phyloP scores from a whole-genome alignment of 352 stramenopile genomes.

The Pythium diclinum region DNA sequence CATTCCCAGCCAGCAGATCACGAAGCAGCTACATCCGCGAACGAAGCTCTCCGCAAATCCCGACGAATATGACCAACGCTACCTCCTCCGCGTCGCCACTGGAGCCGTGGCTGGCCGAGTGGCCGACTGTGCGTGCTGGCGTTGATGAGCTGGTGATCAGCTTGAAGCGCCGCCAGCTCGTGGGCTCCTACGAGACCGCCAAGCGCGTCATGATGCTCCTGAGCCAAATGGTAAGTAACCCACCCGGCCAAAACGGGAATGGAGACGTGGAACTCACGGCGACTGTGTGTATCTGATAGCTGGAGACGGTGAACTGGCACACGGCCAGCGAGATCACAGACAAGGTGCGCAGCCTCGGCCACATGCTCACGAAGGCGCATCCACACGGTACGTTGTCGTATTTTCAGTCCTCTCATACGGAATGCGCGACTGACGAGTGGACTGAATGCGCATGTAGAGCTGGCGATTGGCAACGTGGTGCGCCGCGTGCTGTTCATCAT shows the following conservation, averaged over 20 bases:
- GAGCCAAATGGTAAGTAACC: conserved; percentile 55
- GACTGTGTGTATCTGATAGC: conserved; percentile 26
- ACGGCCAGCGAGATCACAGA: conserved; percentile 82
- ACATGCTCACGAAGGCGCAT: conserved; percentile 82
- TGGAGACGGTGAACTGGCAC: conserved; percentile 76
- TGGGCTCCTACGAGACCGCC: conserved; percentile 77
- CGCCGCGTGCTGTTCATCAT: conserved; percentile 88
- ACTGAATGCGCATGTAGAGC: conserved; percentile 33
- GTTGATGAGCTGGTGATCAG: conserved; percentile 75
- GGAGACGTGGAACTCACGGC: not conserved
- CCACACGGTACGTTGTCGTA: conserved; percentile 41
- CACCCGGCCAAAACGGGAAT: not conserved
- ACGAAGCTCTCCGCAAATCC: not conserved
- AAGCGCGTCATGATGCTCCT: conserved; percentile 76
- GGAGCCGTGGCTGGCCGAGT: conserved; percentile 72
- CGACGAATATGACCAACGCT: conserved; percentile 2
- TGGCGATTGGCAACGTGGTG: conserved; percentile 88
- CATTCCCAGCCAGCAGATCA: conserved; percentile 7
- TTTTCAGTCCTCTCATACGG: not conserved
- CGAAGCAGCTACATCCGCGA: not conserved
- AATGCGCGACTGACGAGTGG: not conserved
- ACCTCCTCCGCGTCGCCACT: conserved; percentile 23
- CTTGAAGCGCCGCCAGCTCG: conserved; percentile 77
- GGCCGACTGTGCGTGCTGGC: conserved; percentile 62
- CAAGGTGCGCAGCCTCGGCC: conserved; percentile 72